Evolutionary conservation across 441 rosid species (phyloP).

Genomic region (Capsella rubella): DNA sequence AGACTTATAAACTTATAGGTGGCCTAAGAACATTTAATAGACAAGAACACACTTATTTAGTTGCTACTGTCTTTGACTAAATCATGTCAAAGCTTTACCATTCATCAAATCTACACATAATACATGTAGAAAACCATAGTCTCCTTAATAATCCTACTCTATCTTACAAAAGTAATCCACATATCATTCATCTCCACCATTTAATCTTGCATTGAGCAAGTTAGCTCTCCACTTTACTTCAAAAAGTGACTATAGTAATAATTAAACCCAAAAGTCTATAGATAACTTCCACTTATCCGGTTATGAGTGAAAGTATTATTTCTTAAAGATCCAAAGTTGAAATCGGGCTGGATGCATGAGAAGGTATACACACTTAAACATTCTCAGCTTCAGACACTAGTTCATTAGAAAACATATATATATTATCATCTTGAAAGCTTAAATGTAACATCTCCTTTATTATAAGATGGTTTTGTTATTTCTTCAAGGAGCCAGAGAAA

Average conservation of each 20-base stretch:
- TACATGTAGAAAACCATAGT: background rate
- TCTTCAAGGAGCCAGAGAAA: constrained; percentile 14
- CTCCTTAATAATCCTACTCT: background rate
- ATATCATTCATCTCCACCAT: background rate
- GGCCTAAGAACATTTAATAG: background rate
- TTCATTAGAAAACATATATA: constrained; percentile 25
- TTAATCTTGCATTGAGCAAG: background rate
- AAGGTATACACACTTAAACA: background rate
- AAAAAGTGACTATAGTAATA: background rate
- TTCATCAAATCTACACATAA: background rate
- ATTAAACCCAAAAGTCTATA: background rate
- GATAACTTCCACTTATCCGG: background rate
- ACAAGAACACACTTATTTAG: background rate
- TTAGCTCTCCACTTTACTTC: constrained; percentile 1
- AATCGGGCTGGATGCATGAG: background rate
- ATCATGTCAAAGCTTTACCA: background rate
- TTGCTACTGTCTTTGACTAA: background rate
- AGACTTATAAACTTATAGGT: background rate
- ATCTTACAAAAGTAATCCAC: background rate
- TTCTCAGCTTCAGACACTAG: background rate
- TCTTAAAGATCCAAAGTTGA: constrained; percentile 19
- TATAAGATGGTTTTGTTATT: constrained; percentile 19
- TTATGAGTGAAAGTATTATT: constrained; percentile 12
- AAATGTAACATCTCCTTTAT: constrained; percentile 7
- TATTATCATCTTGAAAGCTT: constrained; percentile 21